Base-by-base conservation (phyloP, 768 basidiomycete genomes). In the Boletus subparvulus region DNA sequence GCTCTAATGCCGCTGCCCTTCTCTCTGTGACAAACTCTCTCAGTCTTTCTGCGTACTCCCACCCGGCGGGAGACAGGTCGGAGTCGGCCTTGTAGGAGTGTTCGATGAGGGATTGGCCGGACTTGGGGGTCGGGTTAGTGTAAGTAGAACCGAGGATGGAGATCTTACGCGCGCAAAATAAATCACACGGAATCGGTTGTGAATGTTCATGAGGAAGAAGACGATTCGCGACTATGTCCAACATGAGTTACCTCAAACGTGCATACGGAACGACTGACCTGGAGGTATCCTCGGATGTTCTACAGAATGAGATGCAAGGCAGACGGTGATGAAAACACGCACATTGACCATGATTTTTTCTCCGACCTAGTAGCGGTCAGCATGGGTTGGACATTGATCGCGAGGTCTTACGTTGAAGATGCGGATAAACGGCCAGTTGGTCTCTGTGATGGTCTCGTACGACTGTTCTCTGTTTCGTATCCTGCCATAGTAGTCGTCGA, bases 161-260 rank as follows among this genome's bases (percentile, higher is more conserved):
- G 7, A 8, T 36, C 90, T 58, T 68, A 97, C 95, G 40, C 96
- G 78, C 6, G 96, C 96, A 74, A 99, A 98, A 73, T 95, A 98
- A 60, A 99, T 99, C 46, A 88, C 94, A 21, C 96, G 81, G 69
- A 87, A 90, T 60, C 83, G 81, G 66, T 94, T 98, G 74, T 99
- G 96, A 47, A 99, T 98, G 71, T 99, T 99, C 97, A 98, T 98
- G 44, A 99, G 79, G 80, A 97, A 98, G 80, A 98, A 99, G 26
- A 98, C 92, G 56, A 98, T 94, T 57, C 96, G 79, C 3, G 93
- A 93, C 87, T 98, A 73, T 16, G 64, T 48, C 39, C 1, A 51
- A 41, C 47, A 50, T 62, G 8, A 63, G 56, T 44, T 21, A 48
- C 21, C 28, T 1, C 19, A 32, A 43, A 17, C 30, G 21, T 33